These are phyloP conservation scores for Herpomyces periplanetae DNA, from an alignment of 2,329 filamentous ascomycete species.

Conservation along the genomic window DNA sequence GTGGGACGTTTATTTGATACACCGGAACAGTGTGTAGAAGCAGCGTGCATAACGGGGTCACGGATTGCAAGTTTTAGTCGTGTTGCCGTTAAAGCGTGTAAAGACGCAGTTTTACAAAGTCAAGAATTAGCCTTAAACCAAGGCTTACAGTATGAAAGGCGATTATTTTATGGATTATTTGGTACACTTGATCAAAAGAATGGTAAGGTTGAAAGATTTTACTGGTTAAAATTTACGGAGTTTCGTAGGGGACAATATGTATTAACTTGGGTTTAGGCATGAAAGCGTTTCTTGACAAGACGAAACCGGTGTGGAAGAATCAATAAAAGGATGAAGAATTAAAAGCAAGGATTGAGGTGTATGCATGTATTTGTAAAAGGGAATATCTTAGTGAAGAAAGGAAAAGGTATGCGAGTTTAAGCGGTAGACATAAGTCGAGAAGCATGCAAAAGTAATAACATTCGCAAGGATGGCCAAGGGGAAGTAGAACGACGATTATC, in stretches of 20 bases:
- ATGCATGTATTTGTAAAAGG: no score
- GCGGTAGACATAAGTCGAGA: no score
- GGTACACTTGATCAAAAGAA: constrained; percentile 90
- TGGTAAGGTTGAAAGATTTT: constrained; percentile 15
- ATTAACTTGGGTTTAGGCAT: constrained; percentile 13
- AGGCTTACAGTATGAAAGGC: constrained; percentile 71
- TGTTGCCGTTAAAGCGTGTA: constrained; percentile 55
- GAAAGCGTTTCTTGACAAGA: constrained; percentile 80
- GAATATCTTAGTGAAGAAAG: no score
- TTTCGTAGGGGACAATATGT: no score
- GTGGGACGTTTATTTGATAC: constrained; percentile 42
- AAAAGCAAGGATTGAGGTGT: no score
- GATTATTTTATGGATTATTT: constrained; percentile 70
- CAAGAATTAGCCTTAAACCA: constrained; percentile 59
- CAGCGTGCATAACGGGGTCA: constrained; percentile 41
- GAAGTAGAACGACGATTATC: no score
- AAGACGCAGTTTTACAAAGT: constrained; percentile 98
- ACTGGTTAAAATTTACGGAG: constrained; percentile 1
- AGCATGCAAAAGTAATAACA: no score
- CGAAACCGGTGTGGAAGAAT: constrained; percentile 61
- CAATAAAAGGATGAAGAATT: no score
- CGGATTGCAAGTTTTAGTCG: constrained; percentile 53
- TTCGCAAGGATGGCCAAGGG: no score
- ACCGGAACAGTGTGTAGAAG: constrained; percentile 44
- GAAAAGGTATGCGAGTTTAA: no score